These are phyloP conservation scores for Lactuca sativa DNA, from an alignment of 129 eudicot genomes.

Conservation along the genomic window DNA sequence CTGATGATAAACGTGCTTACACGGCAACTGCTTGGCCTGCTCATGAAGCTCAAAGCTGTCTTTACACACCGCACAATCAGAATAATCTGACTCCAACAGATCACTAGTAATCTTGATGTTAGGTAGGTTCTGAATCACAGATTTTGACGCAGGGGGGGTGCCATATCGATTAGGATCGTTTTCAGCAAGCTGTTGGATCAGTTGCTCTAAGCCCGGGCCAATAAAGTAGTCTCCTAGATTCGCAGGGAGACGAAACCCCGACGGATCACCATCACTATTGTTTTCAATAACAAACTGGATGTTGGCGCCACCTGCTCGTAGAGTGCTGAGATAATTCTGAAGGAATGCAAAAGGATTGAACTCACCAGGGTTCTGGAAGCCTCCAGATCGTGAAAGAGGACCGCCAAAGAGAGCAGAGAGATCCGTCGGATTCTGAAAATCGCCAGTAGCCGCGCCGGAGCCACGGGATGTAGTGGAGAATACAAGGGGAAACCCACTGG, in stretches of 20 bases:
- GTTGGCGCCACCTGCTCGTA: conserved; percentile 67
- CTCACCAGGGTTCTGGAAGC: conserved; percentile 34
- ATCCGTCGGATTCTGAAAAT: conserved; percentile 30
- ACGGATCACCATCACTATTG: conserved; percentile 16
- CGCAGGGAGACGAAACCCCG: conserved; percentile 42
- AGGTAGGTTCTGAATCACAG: conserved; percentile 62
- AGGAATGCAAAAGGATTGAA: conserved; percentile 72
- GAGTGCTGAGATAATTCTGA: conserved; percentile 48
- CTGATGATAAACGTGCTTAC: conserved; percentile 73
- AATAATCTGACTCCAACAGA: conserved; percentile 55
- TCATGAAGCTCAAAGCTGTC: conserved; percentile 63
- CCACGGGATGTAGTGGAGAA: conserved; percentile 42
- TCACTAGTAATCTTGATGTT: conserved; percentile 46
- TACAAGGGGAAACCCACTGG: conserved; percentile 32
- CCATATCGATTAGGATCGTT: conserved; percentile 89
- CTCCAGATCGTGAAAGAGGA: conserved; percentile 22
- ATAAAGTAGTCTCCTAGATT: conserved; percentile 78
- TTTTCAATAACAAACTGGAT: conserved; percentile 78
- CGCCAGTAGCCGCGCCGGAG: conserved; percentile 24
- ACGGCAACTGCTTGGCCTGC: conserved; percentile 70
- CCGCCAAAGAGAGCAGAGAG: conserved; percentile 41
- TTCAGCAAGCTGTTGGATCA: conserved; percentile 88
- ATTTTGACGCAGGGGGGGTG: conserved; percentile 80
- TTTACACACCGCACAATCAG: conserved; percentile 80
- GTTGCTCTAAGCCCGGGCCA: conserved; percentile 83